These are phyloP conservation scores for Tylopilus subfusipes DNA, from an alignment of 768 basidiomycete genomes.

Conservation along the genomic window DNA sequence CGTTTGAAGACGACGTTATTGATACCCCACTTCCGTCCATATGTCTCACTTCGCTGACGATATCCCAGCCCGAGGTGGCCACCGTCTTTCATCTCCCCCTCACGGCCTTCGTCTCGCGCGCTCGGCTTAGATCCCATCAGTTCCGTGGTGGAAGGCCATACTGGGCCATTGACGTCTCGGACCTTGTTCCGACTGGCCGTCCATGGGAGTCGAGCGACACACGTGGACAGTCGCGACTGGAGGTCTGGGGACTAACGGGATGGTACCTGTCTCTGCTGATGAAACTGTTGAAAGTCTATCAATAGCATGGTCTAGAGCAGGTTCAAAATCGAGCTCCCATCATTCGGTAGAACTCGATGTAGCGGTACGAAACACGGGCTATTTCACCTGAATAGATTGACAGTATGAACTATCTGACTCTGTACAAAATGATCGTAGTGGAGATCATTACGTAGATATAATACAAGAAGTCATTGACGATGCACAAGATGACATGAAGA, in stretches of 20 bases:
- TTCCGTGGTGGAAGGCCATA: conserved; percentile 58
- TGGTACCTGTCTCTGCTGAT: conserved; percentile 73
- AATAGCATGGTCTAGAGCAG: conserved; percentile 17
- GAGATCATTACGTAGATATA: conserved; percentile 19
- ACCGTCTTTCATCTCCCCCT: conserved; percentile 71
- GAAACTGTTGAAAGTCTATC: conserved; percentile 49
- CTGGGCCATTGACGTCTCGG: conserved; percentile 65
- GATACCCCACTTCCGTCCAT: conserved; percentile 60
- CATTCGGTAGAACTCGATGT: neutral
- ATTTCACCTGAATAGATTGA: neutral
- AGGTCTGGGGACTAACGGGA: conserved; percentile 83
- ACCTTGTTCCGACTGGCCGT: conserved; percentile 38
- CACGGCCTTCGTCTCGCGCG: conserved; percentile 42
- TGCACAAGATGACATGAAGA: conserved; percentile 16
- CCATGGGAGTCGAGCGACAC: conserved; percentile 33
- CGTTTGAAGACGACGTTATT: neutral
- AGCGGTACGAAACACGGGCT: neutral
- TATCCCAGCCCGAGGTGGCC: conserved; percentile 64
- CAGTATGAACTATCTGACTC: neutral
- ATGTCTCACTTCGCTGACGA: conserved; percentile 45
- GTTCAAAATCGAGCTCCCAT: neutral
- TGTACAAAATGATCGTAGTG: neutral
- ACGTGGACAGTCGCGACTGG: conserved; percentile 43
- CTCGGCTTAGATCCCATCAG: conserved; percentile 46
- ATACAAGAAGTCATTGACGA: conserved; percentile 21